Evolutionary conservation across 305 asterid species (phyloP).

Genomic region (Fraxinus floribunda): DNA sequence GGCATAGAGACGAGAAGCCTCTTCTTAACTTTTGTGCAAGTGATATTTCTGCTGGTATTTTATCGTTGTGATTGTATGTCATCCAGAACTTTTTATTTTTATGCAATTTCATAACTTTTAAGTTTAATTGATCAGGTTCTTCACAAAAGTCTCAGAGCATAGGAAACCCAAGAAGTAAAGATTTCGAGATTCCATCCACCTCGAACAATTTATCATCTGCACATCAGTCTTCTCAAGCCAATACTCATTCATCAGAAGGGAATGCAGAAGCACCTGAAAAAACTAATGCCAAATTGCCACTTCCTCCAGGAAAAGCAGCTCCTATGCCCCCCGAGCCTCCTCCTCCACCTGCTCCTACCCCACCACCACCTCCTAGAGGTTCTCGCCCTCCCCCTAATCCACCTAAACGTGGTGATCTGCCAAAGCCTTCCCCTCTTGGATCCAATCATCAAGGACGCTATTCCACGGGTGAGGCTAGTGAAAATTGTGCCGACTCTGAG

Average conservation of each 20-base stretch:
- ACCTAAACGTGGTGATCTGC: constrained; percentile 40
- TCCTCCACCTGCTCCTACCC: constrained; percentile 62
- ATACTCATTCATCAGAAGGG: constrained; percentile 30
- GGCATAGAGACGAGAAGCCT: constrained; percentile 63
- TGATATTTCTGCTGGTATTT: constrained; percentile 54
- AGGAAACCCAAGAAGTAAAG: constrained; percentile 25
- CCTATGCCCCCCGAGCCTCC: constrained; percentile 42
- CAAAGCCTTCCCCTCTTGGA: constrained; percentile 55
- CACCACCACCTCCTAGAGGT: constrained; percentile 82
- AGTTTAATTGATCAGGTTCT: constrained; percentile 43
- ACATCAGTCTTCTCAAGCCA: constrained; percentile 31
- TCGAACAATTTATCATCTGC: constrained; percentile 20
- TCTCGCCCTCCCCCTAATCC: constrained; percentile 64
- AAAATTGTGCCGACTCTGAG: constrained; percentile 44
- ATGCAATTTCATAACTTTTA: constrained; percentile 5
- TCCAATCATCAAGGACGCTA: constrained; percentile 43
- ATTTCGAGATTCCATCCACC: constrained; percentile 36
- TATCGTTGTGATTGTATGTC: constrained; percentile 1
- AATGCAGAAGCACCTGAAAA: constrained; percentile 23
- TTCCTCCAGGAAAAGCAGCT: constrained; percentile 64
- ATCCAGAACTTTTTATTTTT: not conserved
- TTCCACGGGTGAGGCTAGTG: constrained; percentile 39
- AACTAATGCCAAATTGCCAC: constrained; percentile 42
- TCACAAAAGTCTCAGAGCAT: constrained; percentile 31
- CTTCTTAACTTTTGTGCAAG: constrained; percentile 52